Percentiles rank a stretch among this genome's conserved stretches.
phyloP scores from a whole-genome alignment of 75 land plant genomes.

The Cunninghamia lanceolata region DNA sequence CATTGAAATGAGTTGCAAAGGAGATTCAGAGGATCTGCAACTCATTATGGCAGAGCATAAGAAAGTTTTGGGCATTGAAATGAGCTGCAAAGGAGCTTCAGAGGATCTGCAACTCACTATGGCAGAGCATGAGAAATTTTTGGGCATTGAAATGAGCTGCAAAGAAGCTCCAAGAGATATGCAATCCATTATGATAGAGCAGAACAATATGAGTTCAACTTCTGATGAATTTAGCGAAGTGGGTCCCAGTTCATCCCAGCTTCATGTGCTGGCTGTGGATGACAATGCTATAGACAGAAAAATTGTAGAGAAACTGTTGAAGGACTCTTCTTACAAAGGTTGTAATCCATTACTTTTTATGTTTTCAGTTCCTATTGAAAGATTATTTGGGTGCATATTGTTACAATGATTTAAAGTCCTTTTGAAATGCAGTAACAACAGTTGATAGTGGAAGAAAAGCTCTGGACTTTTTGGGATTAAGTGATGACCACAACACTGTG shows the following conservation, averaged over 20 bases:
- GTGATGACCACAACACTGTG: constrained; percentile 6
- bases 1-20: no score
- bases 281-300: constrained; percentile 63
- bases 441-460: constrained; percentile 61
- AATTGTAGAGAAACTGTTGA: constrained; percentile 61
- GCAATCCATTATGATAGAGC: neutral
- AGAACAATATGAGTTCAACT: neutral
- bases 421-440: constrained; percentile 34
- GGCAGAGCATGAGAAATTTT: no score
- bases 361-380: neutral
- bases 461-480: constrained; percentile 46
- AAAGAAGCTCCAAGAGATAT: neutral
- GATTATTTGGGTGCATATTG: no score
- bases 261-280: constrained; percentile 74
- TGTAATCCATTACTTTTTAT: neutral
- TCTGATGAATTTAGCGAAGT: neutral
- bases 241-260: neutral
- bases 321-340: constrained; percentile 62
- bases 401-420: neutral
- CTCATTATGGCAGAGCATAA: no score
- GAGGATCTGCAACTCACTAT: no score
- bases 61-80: neutral
- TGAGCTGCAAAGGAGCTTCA: no score
- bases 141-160: neutral
- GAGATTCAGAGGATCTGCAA: no score